Base-by-base conservation (phyloP, 2,329 filamentous ascomycete species). In the Podosphaera fusca region DNA sequence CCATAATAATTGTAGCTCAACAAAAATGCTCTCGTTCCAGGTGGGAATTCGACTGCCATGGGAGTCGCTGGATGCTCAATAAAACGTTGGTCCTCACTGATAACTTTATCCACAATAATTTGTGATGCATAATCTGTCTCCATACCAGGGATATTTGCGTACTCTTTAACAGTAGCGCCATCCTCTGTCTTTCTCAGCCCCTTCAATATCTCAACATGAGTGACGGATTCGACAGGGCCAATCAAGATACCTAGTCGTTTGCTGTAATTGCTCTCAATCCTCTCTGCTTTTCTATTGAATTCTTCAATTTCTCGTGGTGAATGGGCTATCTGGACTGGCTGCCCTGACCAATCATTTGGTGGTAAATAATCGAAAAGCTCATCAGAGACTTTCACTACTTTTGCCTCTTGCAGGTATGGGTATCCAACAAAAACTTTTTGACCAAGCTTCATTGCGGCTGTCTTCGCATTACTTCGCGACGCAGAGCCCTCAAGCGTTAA, bases 1-100 rank as follows among this genome's bases (percentile, higher is more conserved):
- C 92, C 92, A 64, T 94, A 96, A 56, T 87, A 87, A 70, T 84
- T 94, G 42, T 95, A 89, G 52, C 92, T 92, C 2, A 98, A 73
- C 74, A 95, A 96, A 72, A 98, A 98, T 0, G 85, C 88, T 57
- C 83, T 79, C 1, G 87, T 85, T 45, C 81, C 83, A 57, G 82
- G 71, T 0, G 92, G 89, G 61, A 95, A 96, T 65, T 98, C 92
- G 68, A 95, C 82, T 63, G 89, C 84, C 38, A 98, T 83, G 0
- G 90, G 85, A 4, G 94, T 67, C n/a, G 92, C 89, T 10, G 77
- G 82, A 64, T 82, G 84, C 70, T 98, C 92, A 56, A 96, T 78
- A 71, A 98, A 98, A 31, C 92, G 85, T 67, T 87, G 81, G 67
- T 98, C 92, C 64, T 89, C 85, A 66, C 90, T 94, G 64, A 88